These are phyloP conservation scores for Penicillium antarcticum DNA, from an alignment of 495 filamentous ascomycete species.

Conservation along the genomic window DNA sequence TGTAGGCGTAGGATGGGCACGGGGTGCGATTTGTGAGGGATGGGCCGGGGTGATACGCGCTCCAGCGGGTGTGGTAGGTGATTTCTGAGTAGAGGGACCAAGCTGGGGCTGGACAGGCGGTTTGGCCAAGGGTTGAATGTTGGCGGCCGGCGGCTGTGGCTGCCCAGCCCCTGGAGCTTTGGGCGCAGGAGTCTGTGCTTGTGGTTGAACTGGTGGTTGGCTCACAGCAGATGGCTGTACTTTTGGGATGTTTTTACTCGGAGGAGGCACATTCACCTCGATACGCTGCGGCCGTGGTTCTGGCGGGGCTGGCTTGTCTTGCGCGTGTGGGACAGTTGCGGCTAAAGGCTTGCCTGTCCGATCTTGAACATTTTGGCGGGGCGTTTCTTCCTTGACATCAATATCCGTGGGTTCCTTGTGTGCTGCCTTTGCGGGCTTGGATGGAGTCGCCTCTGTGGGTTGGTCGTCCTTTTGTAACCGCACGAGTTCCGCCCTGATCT, in stretches of 20 bases:
- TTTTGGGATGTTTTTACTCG: conserved; percentile 13
- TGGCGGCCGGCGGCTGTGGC: conserved; percentile 28
- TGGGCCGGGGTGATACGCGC: conserved; percentile 18
- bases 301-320: conserved; percentile 11
- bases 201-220: conserved; percentile 9
- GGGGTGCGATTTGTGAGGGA: conserved; percentile 26
- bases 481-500: conserved; percentile 62
- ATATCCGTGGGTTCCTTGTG: conserved; percentile 36
- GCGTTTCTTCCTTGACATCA: conserved; percentile 28
- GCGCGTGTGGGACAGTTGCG: background rate
- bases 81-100: conserved; percentile 20
- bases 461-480: conserved; percentile 61
- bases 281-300: conserved; percentile 13
- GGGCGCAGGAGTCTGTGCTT: conserved; percentile 11
- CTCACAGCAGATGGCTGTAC: background rate
- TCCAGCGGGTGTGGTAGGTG: conserved; percentile 17
- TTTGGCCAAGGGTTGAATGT: conserved; percentile 32
- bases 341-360: conserved; percentile 2
- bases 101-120: conserved; percentile 29
- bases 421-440: conserved; percentile 14
- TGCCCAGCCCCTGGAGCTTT: conserved; percentile 25
- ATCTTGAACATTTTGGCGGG: conserved; percentile 9
- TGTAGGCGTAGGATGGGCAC: conserved; percentile 13
- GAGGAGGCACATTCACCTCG: background rate
- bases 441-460: conserved; percentile 13